Evolutionary conservation across 768 basidiomycete genomes (phyloP), one percentile per base, ranked within the genome.

Genomic region (Asterophora lycoperdoides): DNA sequence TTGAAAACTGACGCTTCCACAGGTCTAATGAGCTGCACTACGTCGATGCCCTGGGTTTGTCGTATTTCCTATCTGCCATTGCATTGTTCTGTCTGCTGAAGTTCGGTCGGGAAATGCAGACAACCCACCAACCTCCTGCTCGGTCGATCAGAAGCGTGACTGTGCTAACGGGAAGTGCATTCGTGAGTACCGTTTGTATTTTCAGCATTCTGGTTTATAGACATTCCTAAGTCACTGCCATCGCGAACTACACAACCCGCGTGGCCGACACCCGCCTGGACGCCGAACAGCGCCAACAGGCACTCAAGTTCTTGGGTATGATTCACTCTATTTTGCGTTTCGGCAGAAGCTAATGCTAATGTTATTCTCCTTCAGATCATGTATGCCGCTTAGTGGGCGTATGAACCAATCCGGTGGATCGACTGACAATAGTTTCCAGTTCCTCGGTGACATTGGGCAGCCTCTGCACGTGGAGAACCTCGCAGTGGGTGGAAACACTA

Each of bases 211-310:
- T 41, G 56, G 60, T 65, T 2, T 43, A 20, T 33, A 18, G 26
- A 41, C 34, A 4, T 23, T 3, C 4, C 5, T 23, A 1, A 80
- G 78, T 80, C 47, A 72, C 68, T 30, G 78, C 79, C 20, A 80
- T 80, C 51, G 75, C 78, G 1, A 81, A 80, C 60, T 80, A 80
- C 56, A 82, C 79, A 3, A 67, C 61, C 11, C 74, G 78, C 10
- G 70, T 79, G 15, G 65, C 70, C 9, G 62, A 77, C 43, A 69
- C 72, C 4, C 59, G 64, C 5, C 66, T 80, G 17, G 68, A 67
- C 33, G 64, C 64, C 5, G 56, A 63, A 1, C 76, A 80, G 55
- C 59, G 64, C 5, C 74, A 76, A 49, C 74, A 81, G 53, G 79
- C 79, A 5, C 62, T 82, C 23, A 72, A 74, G 52, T 82, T 80